Conservation (phyloP, 2,329 filamentous ascomycete genomes). For the Aspergillaceae sp. region DNA sequence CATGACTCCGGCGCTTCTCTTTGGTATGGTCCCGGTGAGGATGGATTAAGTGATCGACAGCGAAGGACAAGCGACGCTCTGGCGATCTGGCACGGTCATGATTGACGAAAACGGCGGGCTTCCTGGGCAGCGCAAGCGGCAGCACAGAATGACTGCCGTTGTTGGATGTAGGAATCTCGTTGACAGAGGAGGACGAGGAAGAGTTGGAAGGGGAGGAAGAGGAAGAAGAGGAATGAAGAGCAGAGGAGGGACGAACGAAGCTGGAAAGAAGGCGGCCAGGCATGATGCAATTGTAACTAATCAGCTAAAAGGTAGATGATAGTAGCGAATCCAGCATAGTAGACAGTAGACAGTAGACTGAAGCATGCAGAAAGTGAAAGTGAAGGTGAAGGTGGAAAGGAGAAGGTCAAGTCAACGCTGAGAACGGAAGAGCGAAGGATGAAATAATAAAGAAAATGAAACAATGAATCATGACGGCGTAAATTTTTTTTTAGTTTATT, state of each 20-base stretch:
- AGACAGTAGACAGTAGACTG: too few relatives aligned
- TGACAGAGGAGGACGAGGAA: conserved; percentile 31
- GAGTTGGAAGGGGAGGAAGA: conserved; percentile 24
- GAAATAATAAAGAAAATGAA: neutral
- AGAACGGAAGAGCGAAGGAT: neutral
- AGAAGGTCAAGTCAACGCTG: too few relatives aligned
- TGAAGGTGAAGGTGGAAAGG: too few relatives aligned
- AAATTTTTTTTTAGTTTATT: neutral
- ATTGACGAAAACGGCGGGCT: conserved; percentile 13
- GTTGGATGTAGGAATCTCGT: conserved; percentile 21
- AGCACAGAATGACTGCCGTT: conserved; percentile 1
- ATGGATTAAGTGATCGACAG: conserved; percentile 38
- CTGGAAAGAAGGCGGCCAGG: conserved; percentile 34
- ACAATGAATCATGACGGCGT: neutral
- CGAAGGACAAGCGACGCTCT: conserved; percentile 34
- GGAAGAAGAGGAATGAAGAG: conserved; percentile 20
- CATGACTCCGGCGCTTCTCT: conserved; percentile 34
- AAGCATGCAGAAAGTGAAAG: too few relatives aligned
- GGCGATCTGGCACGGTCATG: conserved; percentile 26
- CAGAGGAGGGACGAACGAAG: conserved; percentile 29
- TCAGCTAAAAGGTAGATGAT: too few relatives aligned
- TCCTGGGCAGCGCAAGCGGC: conserved; percentile 15
- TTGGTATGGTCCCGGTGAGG: conserved; percentile 33
- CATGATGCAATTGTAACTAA: conserved; percentile 17
- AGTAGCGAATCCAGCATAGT: too few relatives aligned